Percentiles rank a stretch among this genome's conserved stretches.
Evolutionary conservation across 2,329 filamentous ascomycete species (phyloP).

Genomic region (Zymoseptoria brevis): DNA sequence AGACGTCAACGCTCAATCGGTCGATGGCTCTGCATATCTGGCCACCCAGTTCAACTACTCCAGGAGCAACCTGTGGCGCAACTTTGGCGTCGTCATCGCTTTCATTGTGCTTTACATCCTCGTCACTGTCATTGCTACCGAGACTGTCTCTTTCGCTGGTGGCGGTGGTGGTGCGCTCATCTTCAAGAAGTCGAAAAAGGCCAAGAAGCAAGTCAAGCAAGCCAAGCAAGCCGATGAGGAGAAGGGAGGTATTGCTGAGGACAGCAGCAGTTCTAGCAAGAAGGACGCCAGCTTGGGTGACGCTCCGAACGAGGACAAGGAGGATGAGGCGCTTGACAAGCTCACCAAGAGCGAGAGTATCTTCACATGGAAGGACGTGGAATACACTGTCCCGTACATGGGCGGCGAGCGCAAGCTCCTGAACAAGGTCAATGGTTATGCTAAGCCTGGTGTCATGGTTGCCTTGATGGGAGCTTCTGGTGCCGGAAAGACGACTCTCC

Average conservation of each 20-base stretch:
- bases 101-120: conserved; percentile 67
- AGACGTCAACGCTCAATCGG: conserved; percentile 40
- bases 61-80: conserved; percentile 56
- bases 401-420: conserved; percentile 56
- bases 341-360: conserved; percentile 53
- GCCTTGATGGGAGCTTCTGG: conserved; percentile 75
- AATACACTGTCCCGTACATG: conserved; percentile 65
- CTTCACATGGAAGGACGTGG: conserved; percentile 64
- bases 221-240: conserved; percentile 50
- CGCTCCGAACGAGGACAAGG: conserved; percentile 24
- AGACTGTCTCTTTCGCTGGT: conserved; percentile 55
- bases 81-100: conserved; percentile 69
- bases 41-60: conserved; percentile 49
- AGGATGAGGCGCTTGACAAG: conserved; percentile 38
- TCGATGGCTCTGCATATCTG: conserved; percentile 50
- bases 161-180: conserved; percentile 60
- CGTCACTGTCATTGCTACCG: conserved; percentile 62
- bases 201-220: conserved; percentile 47
- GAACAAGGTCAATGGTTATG: conserved; percentile 66
- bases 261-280: conserved; percentile 28
- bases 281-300: conserved; percentile 23
- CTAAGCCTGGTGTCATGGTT: conserved; percentile 70
- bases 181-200: conserved; percentile 60
- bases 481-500: conserved; percentile 74
- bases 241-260: conserved; percentile 34